Percentiles rank a stretch among this genome's conserved stretches.
Evolutionary conservation across 768 basidiomycete species (phyloP).

Genomic region (Lactarius deliciosus): DNA sequence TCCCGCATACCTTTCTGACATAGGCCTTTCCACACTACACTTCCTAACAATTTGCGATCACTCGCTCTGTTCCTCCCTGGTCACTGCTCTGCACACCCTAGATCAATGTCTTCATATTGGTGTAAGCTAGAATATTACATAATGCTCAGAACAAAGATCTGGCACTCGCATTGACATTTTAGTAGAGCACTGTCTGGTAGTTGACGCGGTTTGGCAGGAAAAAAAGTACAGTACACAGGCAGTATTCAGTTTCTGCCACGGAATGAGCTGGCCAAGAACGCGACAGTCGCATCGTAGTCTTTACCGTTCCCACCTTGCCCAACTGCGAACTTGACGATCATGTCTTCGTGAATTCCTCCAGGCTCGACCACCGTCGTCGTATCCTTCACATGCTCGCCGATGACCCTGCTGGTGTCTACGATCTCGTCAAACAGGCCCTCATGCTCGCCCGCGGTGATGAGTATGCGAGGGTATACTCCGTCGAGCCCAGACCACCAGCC

Average conservation of each 20-base stretch:
- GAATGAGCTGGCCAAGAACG: not conserved
- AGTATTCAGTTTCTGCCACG: not conserved
- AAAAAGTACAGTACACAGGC: not conserved
- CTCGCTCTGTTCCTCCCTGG: too few species aligned
- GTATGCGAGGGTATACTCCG: not conserved
- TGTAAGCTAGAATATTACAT: not conserved
- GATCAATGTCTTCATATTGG: too few species aligned
- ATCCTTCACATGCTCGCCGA: slow-evolving; percentile 7
- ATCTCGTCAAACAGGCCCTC: slow-evolving; percentile 7
- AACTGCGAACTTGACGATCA: slow-evolving; percentile 5
- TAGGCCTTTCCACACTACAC: too few species aligned
- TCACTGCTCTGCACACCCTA: too few species aligned
- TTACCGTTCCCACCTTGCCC: slow-evolving; percentile 9
- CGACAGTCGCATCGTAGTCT: slow-evolving; percentile 4
- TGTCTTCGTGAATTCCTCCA: slow-evolving; percentile 8
- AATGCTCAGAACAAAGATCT: not conserved
- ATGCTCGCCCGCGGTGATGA: not conserved
- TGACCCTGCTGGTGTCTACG: not conserved
- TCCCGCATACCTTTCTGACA: too few species aligned
- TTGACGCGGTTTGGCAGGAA: not conserved
- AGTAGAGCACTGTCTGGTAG: not conserved
- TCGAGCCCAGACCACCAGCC: slow-evolving; percentile 17
- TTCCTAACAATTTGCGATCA: too few species aligned
- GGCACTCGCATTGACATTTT: not conserved
- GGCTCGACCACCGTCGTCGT: slow-evolving; percentile 7